A percentile compares a stretch with the other conserved stretches of the same genome.
These are phyloP conservation scores for Termitomyces sp. DNA, from an alignment of 768 basidiomycete genomes.

Conservation along the genomic window DNA sequence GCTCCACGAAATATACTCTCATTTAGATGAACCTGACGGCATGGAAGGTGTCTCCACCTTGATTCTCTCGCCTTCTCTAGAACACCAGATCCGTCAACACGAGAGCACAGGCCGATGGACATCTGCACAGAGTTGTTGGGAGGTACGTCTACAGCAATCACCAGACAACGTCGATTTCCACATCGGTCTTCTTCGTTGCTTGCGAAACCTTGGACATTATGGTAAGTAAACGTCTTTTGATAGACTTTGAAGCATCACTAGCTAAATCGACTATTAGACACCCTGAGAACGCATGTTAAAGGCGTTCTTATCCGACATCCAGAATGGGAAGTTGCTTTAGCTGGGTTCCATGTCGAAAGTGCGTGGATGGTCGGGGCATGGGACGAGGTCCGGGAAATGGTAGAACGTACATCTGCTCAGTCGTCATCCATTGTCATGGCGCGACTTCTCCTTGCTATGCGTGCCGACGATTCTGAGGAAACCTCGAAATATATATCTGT, in stretches of 20 bases:
- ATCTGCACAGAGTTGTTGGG: conserved; percentile 99
- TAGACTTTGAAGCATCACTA: background rate
- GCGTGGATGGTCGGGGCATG: conserved; percentile 97
- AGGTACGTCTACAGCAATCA: conserved; percentile 84
- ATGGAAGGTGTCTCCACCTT: conserved; percentile 96
- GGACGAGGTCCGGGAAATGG: conserved; percentile 68
- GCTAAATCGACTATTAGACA: conserved; percentile 52
- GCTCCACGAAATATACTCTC: conserved; percentile 92
- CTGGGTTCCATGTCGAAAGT: conserved; percentile 86
- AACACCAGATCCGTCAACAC: conserved; percentile 96
- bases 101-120: conserved; percentile 98
- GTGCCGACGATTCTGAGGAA: conserved; percentile 39
- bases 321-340: conserved; percentile 72
- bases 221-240: conserved; percentile 42
- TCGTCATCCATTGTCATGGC: conserved; percentile 71
- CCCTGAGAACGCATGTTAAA: conserved; percentile 88
- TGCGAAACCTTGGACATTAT: conserved; percentile 94
- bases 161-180: conserved; percentile 89
- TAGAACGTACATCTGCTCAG: conserved; percentile 41
- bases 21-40: conserved; percentile 96
- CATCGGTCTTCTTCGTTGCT: conserved; percentile 82
- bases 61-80: conserved; percentile 83
- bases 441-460: conserved; percentile 76
- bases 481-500: conserved; percentile 49
- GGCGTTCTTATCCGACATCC: conserved; percentile 85